phyloP scores from a whole-genome alignment of 768 basidiomycete species.

The Scleroderma citrinum region DNA sequence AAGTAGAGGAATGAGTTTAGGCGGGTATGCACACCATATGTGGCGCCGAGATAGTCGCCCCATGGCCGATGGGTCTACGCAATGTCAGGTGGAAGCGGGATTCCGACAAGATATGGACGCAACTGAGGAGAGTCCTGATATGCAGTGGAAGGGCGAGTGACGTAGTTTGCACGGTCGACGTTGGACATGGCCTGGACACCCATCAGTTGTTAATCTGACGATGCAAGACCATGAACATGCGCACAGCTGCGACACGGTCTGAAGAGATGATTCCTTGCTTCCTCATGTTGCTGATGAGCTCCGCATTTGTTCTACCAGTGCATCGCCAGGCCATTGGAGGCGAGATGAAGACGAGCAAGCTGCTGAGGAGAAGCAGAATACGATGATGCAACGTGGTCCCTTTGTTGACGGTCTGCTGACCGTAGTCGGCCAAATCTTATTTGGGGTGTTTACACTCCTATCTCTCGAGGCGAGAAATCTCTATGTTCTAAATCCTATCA shows the following conservation, averaged over 20 bases:
- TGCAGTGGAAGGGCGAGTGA: slow-evolving; percentile 42
- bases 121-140: slow-evolving; percentile 80
- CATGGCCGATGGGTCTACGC: slow-evolving; percentile 66
- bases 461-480: no score
- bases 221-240: slow-evolving; percentile 11
- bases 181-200: slow-evolving; percentile 55
- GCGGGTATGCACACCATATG: slow-evolving; percentile 67
- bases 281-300: slow-evolving; percentile 67
- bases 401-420: no score
- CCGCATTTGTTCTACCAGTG: slow-evolving; percentile 59
- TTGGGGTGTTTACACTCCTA: no score
- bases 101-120: slow-evolving; percentile 16
- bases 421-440: no score
- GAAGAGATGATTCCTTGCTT: slow-evolving; percentile 49
- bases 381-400: neutral
- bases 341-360: neutral
- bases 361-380: neutral
- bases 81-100: neutral
- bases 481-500: no score
- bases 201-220: neutral
- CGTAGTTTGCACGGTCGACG: slow-evolving; percentile 70
- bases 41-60: slow-evolving; percentile 92
- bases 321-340: slow-evolving; percentile 82
- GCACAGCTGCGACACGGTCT: slow-evolving; percentile 49
- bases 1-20: neutral